These are phyloP conservation scores for Solanum medicagineum DNA, from an alignment of 257 asterid genomes.

Conservation along the genomic window DNA sequence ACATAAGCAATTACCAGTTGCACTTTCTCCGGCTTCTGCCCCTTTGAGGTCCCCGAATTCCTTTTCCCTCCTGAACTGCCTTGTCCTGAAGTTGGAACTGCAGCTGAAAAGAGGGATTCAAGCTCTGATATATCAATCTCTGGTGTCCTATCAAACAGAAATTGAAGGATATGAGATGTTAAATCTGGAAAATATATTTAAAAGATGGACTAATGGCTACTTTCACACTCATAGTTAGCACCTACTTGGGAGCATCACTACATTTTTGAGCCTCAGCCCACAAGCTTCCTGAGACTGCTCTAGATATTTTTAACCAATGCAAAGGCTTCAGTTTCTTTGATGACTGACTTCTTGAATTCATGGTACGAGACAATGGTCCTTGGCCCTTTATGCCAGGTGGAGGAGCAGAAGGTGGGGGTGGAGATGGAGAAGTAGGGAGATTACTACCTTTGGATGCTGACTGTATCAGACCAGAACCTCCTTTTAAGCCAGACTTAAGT, in stretches of 20 bases:
- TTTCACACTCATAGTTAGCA: slow-evolving; percentile 6
- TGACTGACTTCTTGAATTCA: slow-evolving; percentile 39
- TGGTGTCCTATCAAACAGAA: slow-evolving; percentile 56
- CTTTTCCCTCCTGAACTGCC: slow-evolving; percentile 43
- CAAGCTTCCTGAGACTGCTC: slow-evolving; percentile 96
- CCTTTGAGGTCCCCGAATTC: slow-evolving; percentile 48
- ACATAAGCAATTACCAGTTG: slow-evolving; percentile 52
- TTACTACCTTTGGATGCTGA: slow-evolving; percentile 11
- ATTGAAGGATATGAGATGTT: neutral
- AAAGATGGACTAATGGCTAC: neutral
- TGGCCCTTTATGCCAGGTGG: slow-evolving; percentile 53
- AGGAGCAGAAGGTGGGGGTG: slow-evolving; percentile 74
- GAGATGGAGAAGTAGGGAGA: slow-evolving; percentile 42
- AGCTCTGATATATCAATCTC: slow-evolving; percentile 92
- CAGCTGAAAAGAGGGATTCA: slow-evolving; percentile 83
- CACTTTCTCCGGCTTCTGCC: slow-evolving; percentile 72
- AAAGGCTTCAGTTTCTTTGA: slow-evolving; percentile 78
- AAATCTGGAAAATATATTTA: neutral
- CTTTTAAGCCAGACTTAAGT: slow-evolving; percentile 8
- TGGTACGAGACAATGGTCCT: slow-evolving; percentile 43
- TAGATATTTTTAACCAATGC: slow-evolving; percentile 81
- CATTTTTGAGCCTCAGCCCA: slow-evolving; percentile 94
- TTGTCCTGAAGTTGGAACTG: slow-evolving; percentile 53
- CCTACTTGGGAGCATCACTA: slow-evolving; percentile 72
- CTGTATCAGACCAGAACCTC: slow-evolving; percentile 6